These are phyloP conservation scores for Boeremia lycopersici DNA, from an alignment of 2,329 filamentous ascomycete genomes.

Conservation along the genomic window DNA sequence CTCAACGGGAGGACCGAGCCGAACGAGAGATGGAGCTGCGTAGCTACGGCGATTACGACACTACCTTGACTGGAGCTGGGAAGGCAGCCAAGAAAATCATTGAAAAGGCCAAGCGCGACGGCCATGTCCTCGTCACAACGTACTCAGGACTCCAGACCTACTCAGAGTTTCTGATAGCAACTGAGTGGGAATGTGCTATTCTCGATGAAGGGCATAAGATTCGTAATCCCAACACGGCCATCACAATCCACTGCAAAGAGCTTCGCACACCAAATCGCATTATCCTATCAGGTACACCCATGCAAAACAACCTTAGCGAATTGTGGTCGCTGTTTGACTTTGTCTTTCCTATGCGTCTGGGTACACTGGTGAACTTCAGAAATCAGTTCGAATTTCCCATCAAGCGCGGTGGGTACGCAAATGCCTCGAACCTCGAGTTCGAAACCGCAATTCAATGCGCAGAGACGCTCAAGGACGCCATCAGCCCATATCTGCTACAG, in stretches of 20 bases:
- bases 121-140: constrained; percentile 93
- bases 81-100: constrained; percentile 81
- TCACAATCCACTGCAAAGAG: constrained; percentile 95
- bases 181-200: constrained; percentile 91
- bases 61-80: constrained; percentile 59
- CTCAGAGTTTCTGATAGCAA: constrained; percentile 76
- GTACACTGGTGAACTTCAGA: constrained; percentile 87
- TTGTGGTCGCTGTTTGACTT: constrained; percentile 98
- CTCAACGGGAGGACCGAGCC: constrained; percentile 63
- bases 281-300: constrained; percentile 93
- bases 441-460: constrained; percentile 95
- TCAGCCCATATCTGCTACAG: constrained; percentile 90
- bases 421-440: constrained; percentile 90
- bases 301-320: constrained; percentile 95
- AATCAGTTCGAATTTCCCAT: constrained; percentile 95
- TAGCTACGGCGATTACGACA: constrained; percentile 53
- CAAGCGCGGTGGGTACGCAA: constrained; percentile 89
- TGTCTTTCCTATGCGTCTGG: constrained; percentile 93
- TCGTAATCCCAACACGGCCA: constrained; percentile 91
- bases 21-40: constrained; percentile 66
- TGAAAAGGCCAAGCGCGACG: constrained; percentile 78
- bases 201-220: constrained; percentile 98
- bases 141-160: constrained; percentile 97
- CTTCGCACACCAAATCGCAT: constrained; percentile 86
- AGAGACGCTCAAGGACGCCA: constrained; percentile 89